These are phyloP conservation scores for Lanmaoa rubissima DNA, from an alignment of 768 basidiomycete genomes.

Conservation along the genomic window DNA sequence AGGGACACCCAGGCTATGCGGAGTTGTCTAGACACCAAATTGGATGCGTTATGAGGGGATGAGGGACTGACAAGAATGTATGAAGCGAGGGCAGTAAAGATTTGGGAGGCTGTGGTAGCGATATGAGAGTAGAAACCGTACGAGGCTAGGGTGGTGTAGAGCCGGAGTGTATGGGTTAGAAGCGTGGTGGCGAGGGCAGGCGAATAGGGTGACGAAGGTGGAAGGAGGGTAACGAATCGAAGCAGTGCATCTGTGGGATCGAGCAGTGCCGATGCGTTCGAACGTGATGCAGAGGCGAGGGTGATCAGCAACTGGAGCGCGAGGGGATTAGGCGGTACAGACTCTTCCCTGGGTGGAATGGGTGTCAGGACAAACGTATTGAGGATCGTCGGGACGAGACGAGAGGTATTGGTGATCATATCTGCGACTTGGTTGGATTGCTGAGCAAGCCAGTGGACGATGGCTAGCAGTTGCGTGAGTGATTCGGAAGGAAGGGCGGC, in stretches of 20 bases:
- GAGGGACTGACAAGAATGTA: constrained; percentile 39
- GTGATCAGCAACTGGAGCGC: constrained; percentile 58
- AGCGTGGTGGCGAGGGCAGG: constrained; percentile 42
- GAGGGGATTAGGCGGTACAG: constrained; percentile 37
- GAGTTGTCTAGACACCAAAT: constrained; percentile 26
- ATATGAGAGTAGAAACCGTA: constrained; percentile 80
- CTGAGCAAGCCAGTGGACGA: constrained; percentile 60
- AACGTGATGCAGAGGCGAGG: constrained; percentile 65
- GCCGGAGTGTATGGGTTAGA: constrained; percentile 52
- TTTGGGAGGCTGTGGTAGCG: constrained; percentile 56
- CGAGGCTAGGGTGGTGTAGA: constrained; percentile 64
- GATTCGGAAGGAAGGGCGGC: constrained; percentile 49
- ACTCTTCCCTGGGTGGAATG: constrained; percentile 38
- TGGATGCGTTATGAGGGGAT: constrained; percentile 19
- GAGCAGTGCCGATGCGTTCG: constrained; percentile 56
- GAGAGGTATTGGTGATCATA: constrained; percentile 48
- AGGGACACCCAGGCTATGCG: constrained; percentile 55
- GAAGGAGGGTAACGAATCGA: constrained; percentile 65
- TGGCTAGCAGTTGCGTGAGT: constrained; percentile 52
- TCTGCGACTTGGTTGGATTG: constrained; percentile 54
- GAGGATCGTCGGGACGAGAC: constrained; percentile 51
- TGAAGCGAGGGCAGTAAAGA: constrained; percentile 50
- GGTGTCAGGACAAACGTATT: constrained; percentile 57
- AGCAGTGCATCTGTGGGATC: constrained; percentile 64
- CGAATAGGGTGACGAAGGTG: constrained; percentile 41